phyloP scores from a whole-genome alignment of 2,329 filamentous ascomycete genomes.

The Aspergillus sp. region DNA sequence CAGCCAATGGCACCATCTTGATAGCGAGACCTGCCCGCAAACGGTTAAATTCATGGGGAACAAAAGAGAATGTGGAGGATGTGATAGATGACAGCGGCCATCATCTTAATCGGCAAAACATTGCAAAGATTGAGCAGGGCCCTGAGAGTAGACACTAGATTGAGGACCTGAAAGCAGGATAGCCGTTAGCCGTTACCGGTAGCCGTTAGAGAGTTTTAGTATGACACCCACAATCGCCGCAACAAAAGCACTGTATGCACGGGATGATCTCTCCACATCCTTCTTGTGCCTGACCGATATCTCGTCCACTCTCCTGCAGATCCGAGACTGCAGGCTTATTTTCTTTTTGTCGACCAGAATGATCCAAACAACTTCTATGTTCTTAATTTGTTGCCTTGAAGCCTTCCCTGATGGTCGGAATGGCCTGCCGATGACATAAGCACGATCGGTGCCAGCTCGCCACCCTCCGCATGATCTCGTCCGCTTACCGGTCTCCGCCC shows the following conservation, averaged over 20 bases:
- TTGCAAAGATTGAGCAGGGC: neutral
- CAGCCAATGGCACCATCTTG: constrained; percentile 7
- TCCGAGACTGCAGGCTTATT: neutral
- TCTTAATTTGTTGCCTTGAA: neutral
- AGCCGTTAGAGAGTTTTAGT: neutral
- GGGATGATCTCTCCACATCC: neutral
- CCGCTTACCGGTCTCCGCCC: neutral
- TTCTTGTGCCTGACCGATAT: neutral
- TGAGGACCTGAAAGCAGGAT: neutral
- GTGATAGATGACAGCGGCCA: neutral
- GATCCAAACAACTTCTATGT: neutral
- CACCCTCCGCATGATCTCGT: constrained; percentile 9
- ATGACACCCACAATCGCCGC: neutral
- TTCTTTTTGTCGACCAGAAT: neutral
- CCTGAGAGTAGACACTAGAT: neutral
- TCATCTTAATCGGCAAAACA: neutral
- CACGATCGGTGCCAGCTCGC: constrained; percentile 8
- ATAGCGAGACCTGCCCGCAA: neutral
- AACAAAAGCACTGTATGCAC: neutral
- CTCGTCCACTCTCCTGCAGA: neutral
- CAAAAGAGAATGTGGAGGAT: neutral
- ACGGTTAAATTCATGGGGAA: neutral
- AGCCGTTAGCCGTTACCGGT: neutral
- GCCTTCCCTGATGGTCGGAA: neutral
- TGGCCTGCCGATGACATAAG: constrained; percentile 16